These are phyloP conservation scores for Fraxinus xanthoxyloides DNA, from an alignment of 305 asterid species.

Conservation along the genomic window DNA sequence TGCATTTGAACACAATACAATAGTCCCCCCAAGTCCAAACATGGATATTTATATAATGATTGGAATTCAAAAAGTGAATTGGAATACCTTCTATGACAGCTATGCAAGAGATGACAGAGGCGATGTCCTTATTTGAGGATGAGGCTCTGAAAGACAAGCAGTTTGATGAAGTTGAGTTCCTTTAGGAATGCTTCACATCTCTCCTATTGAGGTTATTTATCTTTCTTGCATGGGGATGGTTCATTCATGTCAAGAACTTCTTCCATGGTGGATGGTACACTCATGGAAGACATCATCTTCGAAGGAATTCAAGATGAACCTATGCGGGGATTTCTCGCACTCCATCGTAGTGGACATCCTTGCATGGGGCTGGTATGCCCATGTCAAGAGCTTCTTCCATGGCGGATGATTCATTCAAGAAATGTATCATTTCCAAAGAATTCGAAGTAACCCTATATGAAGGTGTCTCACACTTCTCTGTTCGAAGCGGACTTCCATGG, in stretches of 20 bases:
- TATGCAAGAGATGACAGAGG: no score
- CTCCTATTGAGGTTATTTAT: no score
- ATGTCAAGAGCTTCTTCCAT: not conserved
- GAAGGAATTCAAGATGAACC: not conserved
- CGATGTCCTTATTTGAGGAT: no score
- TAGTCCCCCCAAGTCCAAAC: no score
- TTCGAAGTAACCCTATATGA: not conserved
- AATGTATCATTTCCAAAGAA: not conserved
- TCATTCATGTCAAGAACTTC: not conserved
- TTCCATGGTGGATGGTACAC: not conserved
- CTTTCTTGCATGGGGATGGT: no score
- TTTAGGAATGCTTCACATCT: no score
- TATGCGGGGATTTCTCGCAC: not conserved
- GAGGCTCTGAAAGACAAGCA: no score
- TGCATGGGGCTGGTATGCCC: not conserved
- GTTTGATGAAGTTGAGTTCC: no score
- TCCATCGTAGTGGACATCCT: not conserved
- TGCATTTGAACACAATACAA: no score
- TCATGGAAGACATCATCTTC: not conserved
- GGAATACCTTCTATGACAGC: no score
- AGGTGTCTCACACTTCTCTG: not conserved
- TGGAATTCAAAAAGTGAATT: no score
- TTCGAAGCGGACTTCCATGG: not conserved
- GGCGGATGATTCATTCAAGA: not conserved
- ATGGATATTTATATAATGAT: no score